phyloP scores from a whole-genome alignment of 306 rosid species.

The Pterocarpus santalinus region DNA sequence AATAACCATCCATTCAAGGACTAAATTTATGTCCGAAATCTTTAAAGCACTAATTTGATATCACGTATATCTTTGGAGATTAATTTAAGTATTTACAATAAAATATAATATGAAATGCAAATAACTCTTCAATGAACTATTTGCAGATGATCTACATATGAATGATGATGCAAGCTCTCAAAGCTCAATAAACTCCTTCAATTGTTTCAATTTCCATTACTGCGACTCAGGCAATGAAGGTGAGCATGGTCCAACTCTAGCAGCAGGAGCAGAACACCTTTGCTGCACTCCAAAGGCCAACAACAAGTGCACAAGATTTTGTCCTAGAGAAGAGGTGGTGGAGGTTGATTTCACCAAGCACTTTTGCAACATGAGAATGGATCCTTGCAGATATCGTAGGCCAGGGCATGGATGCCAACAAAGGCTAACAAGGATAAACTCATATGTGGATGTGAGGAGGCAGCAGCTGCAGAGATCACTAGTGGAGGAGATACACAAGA shows the following conservation, averaged over 20 bases:
- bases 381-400: constrained; percentile 22
- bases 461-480: constrained; percentile 70
- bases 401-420: background rate
- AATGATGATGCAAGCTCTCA: constrained; percentile 78
- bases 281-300: constrained; percentile 46
- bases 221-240: constrained; percentile 59
- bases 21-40: background rate
- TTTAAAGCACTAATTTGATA: background rate
- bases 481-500: constrained; percentile 76
- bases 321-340: constrained; percentile 57
- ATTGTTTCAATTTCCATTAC: constrained; percentile 60
- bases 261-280: constrained; percentile 42
- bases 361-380: constrained; percentile 44
- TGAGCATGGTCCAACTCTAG: constrained; percentile 42
- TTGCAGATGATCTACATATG: constrained; percentile 59
- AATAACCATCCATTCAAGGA: background rate
- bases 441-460: constrained; percentile 69
- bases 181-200: constrained; percentile 69
- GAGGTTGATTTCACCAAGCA: constrained; percentile 42
- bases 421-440: constrained; percentile 52
- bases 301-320: constrained; percentile 68
- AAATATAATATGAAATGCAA: background rate
- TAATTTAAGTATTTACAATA: no score
- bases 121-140: background rate
- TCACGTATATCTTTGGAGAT: background rate